Conservation (phyloP, 371 early-diverging fungal species). For the Mucor sp. region DNA sequence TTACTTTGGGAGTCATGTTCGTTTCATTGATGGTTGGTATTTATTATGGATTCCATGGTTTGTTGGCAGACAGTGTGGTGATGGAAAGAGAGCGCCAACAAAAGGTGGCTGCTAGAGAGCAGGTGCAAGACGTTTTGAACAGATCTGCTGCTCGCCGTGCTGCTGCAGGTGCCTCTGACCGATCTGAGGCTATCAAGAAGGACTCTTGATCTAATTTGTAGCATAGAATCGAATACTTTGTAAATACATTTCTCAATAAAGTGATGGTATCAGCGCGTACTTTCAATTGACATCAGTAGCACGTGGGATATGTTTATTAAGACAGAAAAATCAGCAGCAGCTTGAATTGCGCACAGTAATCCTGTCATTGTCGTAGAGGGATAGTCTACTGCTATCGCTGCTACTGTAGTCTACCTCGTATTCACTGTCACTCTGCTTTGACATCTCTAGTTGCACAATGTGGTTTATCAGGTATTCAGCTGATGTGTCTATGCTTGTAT, state of each 20-base stretch:
- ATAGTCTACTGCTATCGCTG: neutral
- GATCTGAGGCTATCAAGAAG: slow-evolving; percentile 16
- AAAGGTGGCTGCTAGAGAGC: slow-evolving; percentile 21
- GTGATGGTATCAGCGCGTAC: neutral
- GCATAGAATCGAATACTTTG: neutral
- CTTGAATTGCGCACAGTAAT: neutral
- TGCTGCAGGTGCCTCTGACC: slow-evolving; percentile 15
- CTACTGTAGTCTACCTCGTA: neutral
- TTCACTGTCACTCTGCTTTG: slow-evolving; percentile 8
- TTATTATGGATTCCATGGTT: slow-evolving; percentile 43
- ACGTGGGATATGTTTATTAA: neutral
- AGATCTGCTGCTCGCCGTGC: slow-evolving; percentile 22
- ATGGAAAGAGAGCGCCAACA: slow-evolving; percentile 40
- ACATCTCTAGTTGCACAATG: slow-evolving; percentile 10
- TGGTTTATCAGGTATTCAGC: slow-evolving; percentile 30
- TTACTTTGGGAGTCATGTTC: slow-evolving; percentile 26
- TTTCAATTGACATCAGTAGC: neutral
- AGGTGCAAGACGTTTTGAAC: slow-evolving; percentile 31
- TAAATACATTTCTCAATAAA: neutral
- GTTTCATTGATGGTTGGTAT: slow-evolving; percentile 39
- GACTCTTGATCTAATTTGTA: slow-evolving; percentile 1
- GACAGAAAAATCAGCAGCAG: neutral
- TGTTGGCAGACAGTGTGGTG: slow-evolving; percentile 46
- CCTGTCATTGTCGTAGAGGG: neutral
- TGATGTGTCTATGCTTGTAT: slow-evolving; percentile 52